A percentile compares a stretch with the other conserved stretches of the same genome.
Conservation (phyloP, 345 rosid genomes). For the Brassica carinata region DNA sequence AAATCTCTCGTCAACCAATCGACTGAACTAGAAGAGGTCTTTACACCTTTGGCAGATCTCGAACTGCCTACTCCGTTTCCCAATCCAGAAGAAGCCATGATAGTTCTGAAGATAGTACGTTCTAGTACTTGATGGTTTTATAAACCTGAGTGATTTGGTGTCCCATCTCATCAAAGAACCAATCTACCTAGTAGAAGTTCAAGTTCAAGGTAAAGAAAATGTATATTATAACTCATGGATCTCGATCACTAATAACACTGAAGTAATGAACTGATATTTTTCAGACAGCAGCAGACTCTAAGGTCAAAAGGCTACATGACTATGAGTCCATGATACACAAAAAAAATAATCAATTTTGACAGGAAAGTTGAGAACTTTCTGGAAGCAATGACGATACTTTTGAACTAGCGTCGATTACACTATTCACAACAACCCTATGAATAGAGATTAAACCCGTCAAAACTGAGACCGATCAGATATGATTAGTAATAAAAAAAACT, state of each 20-base stretch:
- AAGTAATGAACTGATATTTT: background rate
- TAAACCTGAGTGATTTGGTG: slow-evolving; percentile 37
- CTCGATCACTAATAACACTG: background rate
- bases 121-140: slow-evolving; percentile 48
- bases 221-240: background rate
- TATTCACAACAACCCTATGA: background rate
- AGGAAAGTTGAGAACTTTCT: slow-evolving; percentile 4
- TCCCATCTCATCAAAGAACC: slow-evolving; percentile 48
- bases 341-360: background rate
- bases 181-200: slow-evolving; percentile 48
- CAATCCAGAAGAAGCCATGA: slow-evolving; percentile 84
- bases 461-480: slow-evolving; percentile 28
- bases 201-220: slow-evolving; percentile 29
- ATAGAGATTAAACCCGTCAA: background rate
- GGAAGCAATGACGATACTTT: slow-evolving; percentile 6
- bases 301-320: background rate
- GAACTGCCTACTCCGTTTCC: slow-evolving; percentile 97
- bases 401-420: slow-evolving; percentile 11
- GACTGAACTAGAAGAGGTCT: slow-evolving; percentile 87
- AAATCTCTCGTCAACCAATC: slow-evolving; percentile 97
- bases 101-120: slow-evolving; percentile 28
- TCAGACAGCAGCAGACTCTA: background rate
- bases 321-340: background rate
- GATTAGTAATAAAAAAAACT: slow-evolving; percentile 5
- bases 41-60: slow-evolving; percentile 79